phyloP scores from a whole-genome alignment of 345 rosid species.

The Eucalyptus pauciflora region DNA sequence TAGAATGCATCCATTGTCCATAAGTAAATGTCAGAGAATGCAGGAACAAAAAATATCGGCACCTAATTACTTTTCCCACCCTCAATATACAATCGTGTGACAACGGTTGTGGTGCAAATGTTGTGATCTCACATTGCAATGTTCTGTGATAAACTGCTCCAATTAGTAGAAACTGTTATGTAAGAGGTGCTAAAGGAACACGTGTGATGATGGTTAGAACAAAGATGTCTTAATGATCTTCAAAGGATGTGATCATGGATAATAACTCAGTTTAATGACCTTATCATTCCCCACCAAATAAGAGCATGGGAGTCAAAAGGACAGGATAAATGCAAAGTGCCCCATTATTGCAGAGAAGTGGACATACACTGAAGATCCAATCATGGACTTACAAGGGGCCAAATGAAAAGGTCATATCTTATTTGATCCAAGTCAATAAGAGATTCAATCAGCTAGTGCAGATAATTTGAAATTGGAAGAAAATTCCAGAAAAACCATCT shows the following conservation, averaged over 20 bases:
- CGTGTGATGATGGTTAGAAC: not conserved
- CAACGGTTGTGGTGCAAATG: not conserved
- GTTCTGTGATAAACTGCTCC: not conserved
- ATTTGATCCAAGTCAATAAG: not conserved
- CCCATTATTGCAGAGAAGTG: not conserved
- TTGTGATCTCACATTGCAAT: not conserved
- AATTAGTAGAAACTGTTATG: not conserved
- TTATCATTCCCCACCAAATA: not conserved
- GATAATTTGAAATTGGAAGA: not conserved
- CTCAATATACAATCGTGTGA: not conserved
- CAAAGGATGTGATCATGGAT: not conserved
- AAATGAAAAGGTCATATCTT: not conserved
- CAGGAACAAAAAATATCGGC: not conserved
- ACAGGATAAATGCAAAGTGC: not conserved
- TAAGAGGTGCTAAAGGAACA: not conserved
- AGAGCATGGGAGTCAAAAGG: not conserved
- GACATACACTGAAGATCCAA: not conserved
- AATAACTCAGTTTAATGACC: not conserved
- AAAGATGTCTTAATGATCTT: not conserved
- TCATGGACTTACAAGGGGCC: not conserved
- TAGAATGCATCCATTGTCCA: not conserved
- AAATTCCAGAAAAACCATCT: not conserved
- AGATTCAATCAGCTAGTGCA: not conserved
- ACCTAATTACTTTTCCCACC: not conserved
- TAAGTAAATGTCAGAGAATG: not conserved